Conservation (phyloP, 305 asterid genomes). For the Fraxinus platypoda region DNA sequence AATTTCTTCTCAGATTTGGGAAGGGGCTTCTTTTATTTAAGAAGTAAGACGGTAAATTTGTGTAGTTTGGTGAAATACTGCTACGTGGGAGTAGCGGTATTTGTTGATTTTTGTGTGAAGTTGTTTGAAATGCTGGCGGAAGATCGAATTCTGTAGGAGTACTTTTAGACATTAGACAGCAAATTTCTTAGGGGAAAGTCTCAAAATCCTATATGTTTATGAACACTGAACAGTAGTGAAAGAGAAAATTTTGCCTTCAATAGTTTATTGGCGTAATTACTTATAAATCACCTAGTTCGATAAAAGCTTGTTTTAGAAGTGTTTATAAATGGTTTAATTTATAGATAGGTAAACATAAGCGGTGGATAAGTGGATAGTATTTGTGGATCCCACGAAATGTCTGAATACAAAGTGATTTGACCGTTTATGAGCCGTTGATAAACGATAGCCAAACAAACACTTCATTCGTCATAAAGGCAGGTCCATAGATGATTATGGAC, state of each 20-base stretch:
- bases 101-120: not conserved
- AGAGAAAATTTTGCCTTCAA: not conserved
- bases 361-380: too few relatives aligned
- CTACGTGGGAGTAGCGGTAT: not conserved
- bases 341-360: too few relatives aligned
- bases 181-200: not conserved
- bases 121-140: not conserved
- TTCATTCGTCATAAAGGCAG: not conserved
- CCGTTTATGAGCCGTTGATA: too few relatives aligned
- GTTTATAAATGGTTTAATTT: too few relatives aligned
- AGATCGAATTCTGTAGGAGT: not conserved
- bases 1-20: not conserved
- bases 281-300: not conserved
- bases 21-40: conserved; percentile 3
- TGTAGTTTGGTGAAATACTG: not conserved
- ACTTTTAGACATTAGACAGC: not conserved
- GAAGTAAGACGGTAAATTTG: not conserved
- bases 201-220: not conserved
- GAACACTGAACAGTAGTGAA: not conserved
- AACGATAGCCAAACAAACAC: too few relatives aligned
- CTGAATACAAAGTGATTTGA: too few relatives aligned
- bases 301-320: not conserved
- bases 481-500: not conserved
- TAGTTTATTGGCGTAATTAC: not conserved
- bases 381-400: too few relatives aligned